These are phyloP conservation scores for Durotheca rogersii DNA, from an alignment of 495 filamentous ascomycete genomes.

Conservation along the genomic window DNA sequence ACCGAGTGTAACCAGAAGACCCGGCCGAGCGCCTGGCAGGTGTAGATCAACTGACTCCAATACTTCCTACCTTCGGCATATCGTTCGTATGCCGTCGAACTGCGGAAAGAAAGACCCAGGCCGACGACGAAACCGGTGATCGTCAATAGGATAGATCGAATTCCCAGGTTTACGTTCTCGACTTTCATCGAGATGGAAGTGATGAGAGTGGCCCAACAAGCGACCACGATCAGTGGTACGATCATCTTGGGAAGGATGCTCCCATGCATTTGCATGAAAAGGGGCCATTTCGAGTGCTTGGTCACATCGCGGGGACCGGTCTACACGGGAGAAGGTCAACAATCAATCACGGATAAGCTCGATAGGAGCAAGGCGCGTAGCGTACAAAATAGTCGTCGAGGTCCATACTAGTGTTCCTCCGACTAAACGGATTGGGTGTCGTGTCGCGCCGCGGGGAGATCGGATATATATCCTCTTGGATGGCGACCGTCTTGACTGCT, in stretches of 20 bases:
- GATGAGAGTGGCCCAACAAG: slow-evolving; percentile 66
- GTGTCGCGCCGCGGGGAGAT: slow-evolving; percentile 34
- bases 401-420: slow-evolving; percentile 47
- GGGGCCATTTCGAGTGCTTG: slow-evolving; percentile 78
- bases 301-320: slow-evolving; percentile 68
- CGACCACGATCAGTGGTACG: slow-evolving; percentile 67
- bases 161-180: slow-evolving; percentile 56
- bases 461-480: slow-evolving; percentile 33
- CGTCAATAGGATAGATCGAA: slow-evolving; percentile 72
- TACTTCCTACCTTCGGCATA: slow-evolving; percentile 73
- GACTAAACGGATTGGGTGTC: slow-evolving; percentile 47
- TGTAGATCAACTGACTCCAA: slow-evolving; percentile 72
- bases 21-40: slow-evolving; percentile 71
- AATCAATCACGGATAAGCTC: not conserved
- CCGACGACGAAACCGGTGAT: slow-evolving; percentile 89
- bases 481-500: slow-evolving; percentile 14
- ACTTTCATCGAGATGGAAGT: slow-evolving; percentile 61
- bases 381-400: slow-evolving; percentile 59
- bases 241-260: slow-evolving; percentile 81
- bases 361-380: not conserved
- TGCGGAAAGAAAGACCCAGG: slow-evolving; percentile 78
- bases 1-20: slow-evolving; percentile 75
- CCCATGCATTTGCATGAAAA: slow-evolving; percentile 77
- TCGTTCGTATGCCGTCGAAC: slow-evolving; percentile 82
- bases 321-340: slow-evolving; percentile 28